Evolutionary conservation across 495 filamentous ascomycete species (phyloP).

Genomic region (Aspergillus ellipticus): DNA sequence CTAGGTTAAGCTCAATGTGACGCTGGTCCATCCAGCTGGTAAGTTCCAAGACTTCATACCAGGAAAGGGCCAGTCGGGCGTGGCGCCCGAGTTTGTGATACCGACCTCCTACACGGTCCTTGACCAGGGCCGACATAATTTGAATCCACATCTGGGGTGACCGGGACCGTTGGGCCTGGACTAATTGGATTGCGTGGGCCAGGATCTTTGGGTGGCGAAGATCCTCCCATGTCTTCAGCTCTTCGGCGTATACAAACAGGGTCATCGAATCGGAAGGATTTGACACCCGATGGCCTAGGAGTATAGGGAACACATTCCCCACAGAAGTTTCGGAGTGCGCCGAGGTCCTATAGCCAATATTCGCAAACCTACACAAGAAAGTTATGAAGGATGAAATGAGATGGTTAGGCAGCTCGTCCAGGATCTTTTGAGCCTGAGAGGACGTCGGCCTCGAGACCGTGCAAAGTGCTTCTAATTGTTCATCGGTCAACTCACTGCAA

Average conservation of each 20-base stretch:
- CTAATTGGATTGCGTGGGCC: slow-evolving; percentile 41
- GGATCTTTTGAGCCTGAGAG: slow-evolving; percentile 15
- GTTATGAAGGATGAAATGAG: slow-evolving; percentile 48
- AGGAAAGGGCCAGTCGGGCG: slow-evolving; percentile 36
- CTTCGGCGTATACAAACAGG: slow-evolving; percentile 20
- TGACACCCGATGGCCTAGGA: slow-evolving; percentile 12
- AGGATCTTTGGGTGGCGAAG: slow-evolving; percentile 29
- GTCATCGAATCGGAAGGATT: slow-evolving; percentile 11
- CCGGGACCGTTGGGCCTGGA: slow-evolving; percentile 27
- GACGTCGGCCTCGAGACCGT: slow-evolving; percentile 21
- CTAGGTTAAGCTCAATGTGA: slow-evolving; percentile 36
- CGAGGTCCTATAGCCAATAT: slow-evolving; percentile 2
- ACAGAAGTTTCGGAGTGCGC: slow-evolving; percentile 24
- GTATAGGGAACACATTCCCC: slow-evolving; percentile 30
- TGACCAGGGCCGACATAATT: slow-evolving; percentile 28
- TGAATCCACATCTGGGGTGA: slow-evolving; percentile 40
- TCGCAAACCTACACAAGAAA: slow-evolving; percentile 39
- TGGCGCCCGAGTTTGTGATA: slow-evolving; percentile 17
- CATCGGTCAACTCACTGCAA: slow-evolving; percentile 29
- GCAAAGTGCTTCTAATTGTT: slow-evolving; percentile 31
- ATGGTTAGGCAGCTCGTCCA: slow-evolving; percentile 33
- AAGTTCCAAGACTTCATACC: slow-evolving; percentile 36
- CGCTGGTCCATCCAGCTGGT: slow-evolving; percentile 37
- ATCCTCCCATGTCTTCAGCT: slow-evolving; percentile 6
- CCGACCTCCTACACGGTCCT: slow-evolving; percentile 12